Percentiles rank a stretch among this genome's conserved stretches.
These are phyloP conservation scores for Lasiosphaeria ovina DNA, from an alignment of 495 filamentous ascomycete species.

Conservation along the genomic window DNA sequence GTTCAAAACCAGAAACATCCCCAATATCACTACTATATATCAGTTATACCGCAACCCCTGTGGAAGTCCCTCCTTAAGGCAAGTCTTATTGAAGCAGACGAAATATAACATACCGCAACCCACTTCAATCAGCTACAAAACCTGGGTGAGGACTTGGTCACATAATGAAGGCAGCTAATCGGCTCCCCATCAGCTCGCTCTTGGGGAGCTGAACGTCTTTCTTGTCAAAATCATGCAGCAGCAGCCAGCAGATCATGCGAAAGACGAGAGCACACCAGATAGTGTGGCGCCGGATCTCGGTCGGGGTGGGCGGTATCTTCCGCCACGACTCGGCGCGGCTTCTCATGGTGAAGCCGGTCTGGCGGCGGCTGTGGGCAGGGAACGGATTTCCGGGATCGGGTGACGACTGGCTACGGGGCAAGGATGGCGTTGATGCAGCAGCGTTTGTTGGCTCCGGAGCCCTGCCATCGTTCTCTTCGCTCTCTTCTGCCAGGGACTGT, in stretches of 20 bases:
- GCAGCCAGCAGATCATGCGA: constrained; percentile 48
- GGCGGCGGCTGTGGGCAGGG: not conserved
- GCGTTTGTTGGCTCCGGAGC: not conserved
- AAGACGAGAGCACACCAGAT: constrained; percentile 43
- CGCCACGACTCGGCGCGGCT: constrained; percentile 1
- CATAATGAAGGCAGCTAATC: constrained; percentile 42
- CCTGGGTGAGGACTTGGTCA: constrained; percentile 3
- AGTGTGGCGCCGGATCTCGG: constrained; percentile 22
- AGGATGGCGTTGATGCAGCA: no score
- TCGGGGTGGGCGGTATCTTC: constrained; percentile 6
- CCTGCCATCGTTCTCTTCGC: not conserved
- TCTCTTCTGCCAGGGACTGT: not conserved
- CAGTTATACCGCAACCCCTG: no score
- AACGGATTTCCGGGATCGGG: not conserved
- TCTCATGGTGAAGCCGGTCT: not conserved
- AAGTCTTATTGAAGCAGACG: no score
- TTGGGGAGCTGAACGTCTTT: constrained; percentile 40
- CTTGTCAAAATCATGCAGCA: constrained; percentile 46
- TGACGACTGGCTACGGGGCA: no score
- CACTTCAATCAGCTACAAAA: no score
- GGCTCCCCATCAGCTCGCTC: constrained; percentile 38
- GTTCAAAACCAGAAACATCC: no score
- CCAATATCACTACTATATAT: no score
- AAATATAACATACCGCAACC: no score
- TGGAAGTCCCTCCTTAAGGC: no score